Conservation (phyloP, 495 filamentous ascomycete species). For the Saxispiralis lemnorum region DNA sequence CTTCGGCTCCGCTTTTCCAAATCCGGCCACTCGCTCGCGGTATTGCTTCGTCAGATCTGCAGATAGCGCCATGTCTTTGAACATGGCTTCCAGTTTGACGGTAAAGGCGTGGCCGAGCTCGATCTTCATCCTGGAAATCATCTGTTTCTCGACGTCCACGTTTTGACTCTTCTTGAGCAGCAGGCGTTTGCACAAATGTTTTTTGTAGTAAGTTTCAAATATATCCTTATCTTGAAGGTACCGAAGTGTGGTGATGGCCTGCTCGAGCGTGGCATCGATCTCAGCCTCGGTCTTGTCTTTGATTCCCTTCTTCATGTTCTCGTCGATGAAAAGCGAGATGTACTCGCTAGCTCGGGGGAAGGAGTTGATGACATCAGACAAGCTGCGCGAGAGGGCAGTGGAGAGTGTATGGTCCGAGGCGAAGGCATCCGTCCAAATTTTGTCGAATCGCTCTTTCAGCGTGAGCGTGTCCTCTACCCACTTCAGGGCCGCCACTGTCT, state of each 20-base stretch:
- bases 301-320: conserved; percentile 84
- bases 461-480: conserved; percentile 89
- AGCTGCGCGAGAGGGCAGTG: conserved; percentile 64
- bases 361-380: conserved; percentile 76
- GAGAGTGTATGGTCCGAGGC: conserved; percentile 57
- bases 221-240: conserved; percentile 86
- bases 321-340: conserved; percentile 91
- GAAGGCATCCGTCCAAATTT: conserved; percentile 53
- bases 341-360: conserved; percentile 73
- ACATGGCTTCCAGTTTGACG: conserved; percentile 86
- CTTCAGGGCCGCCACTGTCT: conserved; percentile 69
- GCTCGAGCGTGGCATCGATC: conserved; percentile 73
- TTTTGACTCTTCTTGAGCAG: conserved; percentile 74
- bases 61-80: conserved; percentile 86
- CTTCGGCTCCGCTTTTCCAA: conserved; percentile 47
- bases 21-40: conserved; percentile 44
- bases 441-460: conserved; percentile 81
- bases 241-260: conserved; percentile 69
- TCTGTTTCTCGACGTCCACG: conserved; percentile 79
- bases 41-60: conserved; percentile 68
- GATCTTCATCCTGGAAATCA: conserved; percentile 91
- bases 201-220: conserved; percentile 97
- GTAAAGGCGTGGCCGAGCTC: conserved; percentile 92
- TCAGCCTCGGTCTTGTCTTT: conserved; percentile 83
- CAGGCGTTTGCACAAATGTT: conserved; percentile 73